phyloP scores from a whole-genome alignment of 805 yeast genomes.

The Schwanniomyces polymorphus region DNA sequence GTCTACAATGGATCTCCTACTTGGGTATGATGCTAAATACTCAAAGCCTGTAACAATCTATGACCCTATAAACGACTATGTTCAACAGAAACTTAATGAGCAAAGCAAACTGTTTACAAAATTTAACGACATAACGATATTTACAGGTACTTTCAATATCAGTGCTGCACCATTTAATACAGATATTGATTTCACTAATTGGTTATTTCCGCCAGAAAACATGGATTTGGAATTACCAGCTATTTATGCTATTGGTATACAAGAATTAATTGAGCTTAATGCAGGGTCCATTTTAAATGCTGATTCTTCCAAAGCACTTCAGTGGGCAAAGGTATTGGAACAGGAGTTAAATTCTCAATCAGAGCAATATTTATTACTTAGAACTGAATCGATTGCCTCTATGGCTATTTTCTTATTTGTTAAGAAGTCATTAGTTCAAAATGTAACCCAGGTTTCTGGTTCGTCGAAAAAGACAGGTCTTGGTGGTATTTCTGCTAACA shows the following conservation, averaged over 20 bases:
- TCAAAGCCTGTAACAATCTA: slow-evolving; percentile 71
- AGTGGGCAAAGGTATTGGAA: slow-evolving; percentile 75
- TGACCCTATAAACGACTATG: slow-evolving; percentile 87
- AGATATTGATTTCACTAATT: slow-evolving; percentile 60
- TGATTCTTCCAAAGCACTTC: slow-evolving; percentile 71
- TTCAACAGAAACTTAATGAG: slow-evolving; percentile 60
- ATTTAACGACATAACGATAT: slow-evolving; percentile 58
- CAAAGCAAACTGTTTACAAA: slow-evolving; percentile 57
- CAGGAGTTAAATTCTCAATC: slow-evolving; percentile 54
- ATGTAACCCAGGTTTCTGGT: slow-evolving; percentile 86
- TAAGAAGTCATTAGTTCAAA: slow-evolving; percentile 27
- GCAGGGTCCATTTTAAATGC: slow-evolving; percentile 89
- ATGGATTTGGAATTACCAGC: slow-evolving; percentile 54
- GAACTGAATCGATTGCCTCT: slow-evolving; percentile 78
- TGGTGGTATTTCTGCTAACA: slow-evolving; percentile 96
- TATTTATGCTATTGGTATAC: slow-evolving; percentile 85
- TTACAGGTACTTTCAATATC: slow-evolving; percentile 84
- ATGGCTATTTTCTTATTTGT: slow-evolving; percentile 65
- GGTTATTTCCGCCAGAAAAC: slow-evolving; percentile 78
- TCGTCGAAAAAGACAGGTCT: slow-evolving; percentile 92
- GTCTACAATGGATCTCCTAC: slow-evolving; percentile 78
- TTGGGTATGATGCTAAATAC: slow-evolving; percentile 73
- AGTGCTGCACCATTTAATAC: slow-evolving; percentile 62
- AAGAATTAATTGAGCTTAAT: slow-evolving; percentile 89
- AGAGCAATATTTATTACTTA: slow-evolving; percentile 55